Percentiles rank a stretch among this genome's conserved stretches.
Evolutionary conservation across 2,329 filamentous ascomycete species (phyloP).

Genomic region (Trichoderma sp.): DNA sequence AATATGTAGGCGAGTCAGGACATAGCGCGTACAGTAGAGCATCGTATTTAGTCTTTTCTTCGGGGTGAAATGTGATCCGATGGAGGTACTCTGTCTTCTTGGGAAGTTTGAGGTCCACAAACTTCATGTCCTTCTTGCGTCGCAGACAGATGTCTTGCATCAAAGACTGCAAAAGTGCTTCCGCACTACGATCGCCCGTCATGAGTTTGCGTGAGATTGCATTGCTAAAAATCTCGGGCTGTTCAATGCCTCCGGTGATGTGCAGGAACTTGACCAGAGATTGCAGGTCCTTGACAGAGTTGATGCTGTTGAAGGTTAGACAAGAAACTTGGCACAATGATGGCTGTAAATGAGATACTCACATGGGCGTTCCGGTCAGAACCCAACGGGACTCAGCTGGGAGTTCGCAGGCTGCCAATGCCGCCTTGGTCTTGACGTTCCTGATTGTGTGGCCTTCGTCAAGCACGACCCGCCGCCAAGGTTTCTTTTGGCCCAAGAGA

Average conservation of each 20-base stretch:
- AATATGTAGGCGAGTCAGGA: not conserved
- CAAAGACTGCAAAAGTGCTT: constrained; percentile 69
- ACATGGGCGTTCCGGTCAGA: constrained; percentile 78
- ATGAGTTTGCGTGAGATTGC: constrained; percentile 64
- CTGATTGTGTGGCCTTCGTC: constrained; percentile 85
- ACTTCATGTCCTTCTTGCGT: constrained; percentile 84
- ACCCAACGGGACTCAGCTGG: constrained; percentile 76
- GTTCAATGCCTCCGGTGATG: constrained; percentile 74
- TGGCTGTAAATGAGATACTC: constrained; percentile 34
- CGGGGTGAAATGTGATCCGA: constrained; percentile 69
- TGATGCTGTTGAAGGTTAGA: constrained; percentile 57
- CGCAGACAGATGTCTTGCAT: constrained; percentile 82
- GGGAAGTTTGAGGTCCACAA: constrained; percentile 79
- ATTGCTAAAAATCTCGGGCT: constrained; percentile 71
- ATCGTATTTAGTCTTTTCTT: constrained; percentile 78
- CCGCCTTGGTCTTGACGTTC: constrained; percentile 72
- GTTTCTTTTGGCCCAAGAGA: constrained; percentile 39
- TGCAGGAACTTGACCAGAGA: constrained; percentile 77
- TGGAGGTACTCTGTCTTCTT: constrained; percentile 77
- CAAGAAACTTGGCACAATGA: not conserved
- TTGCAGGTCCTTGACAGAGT: constrained; percentile 78
- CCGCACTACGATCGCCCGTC: constrained; percentile 58
- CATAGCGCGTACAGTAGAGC: constrained; percentile 59
- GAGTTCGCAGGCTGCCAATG: constrained; percentile 67
- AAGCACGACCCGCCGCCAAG: constrained; percentile 78